Evolutionary conservation across 768 basidiomycete species (phyloP).

Genomic region (Lactifluus echinatus): DNA sequence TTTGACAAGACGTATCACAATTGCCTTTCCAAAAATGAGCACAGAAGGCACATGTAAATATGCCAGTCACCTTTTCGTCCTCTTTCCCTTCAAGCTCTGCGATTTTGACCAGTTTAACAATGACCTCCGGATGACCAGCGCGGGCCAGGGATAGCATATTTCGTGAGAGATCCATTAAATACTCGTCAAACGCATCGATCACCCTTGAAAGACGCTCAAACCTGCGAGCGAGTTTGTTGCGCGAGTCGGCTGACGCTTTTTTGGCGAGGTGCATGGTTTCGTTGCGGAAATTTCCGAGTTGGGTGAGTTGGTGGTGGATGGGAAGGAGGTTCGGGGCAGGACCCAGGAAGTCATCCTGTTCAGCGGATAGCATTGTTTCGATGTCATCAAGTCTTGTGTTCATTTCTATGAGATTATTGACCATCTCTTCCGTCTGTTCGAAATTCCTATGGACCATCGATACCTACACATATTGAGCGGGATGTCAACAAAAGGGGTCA

Average conservation of each 20-base stretch:
- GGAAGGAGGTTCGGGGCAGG: constrained; percentile 83
- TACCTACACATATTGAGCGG: neutral
- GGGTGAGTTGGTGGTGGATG: constrained; percentile 86
- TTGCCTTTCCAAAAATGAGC: too few relatives aligned
- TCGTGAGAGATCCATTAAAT: too few relatives aligned
- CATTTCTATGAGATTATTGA: too few relatives aligned
- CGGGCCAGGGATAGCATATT: too few relatives aligned
- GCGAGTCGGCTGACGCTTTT: too few relatives aligned
- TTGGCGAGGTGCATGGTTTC: too few relatives aligned
- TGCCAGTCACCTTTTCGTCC: constrained; percentile 75
- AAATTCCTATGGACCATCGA: constrained; percentile 96
- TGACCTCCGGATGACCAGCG: too few relatives aligned
- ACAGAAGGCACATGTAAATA: constrained; percentile 4
- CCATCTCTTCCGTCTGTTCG: constrained; percentile 90
- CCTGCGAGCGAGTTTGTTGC: constrained; percentile 56
- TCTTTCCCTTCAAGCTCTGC: too few relatives aligned
- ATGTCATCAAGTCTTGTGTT: constrained; percentile 72
- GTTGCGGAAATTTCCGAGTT: too few relatives aligned
- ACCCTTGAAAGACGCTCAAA: constrained; percentile 81
- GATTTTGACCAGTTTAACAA: too few relatives aligned
- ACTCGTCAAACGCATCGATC: constrained; percentile 77
- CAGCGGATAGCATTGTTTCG: too few relatives aligned
- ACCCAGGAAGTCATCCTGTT: too few relatives aligned
- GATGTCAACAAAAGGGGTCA: neutral
- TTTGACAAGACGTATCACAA: constrained; percentile 89